Conservation (phyloP, 2,329 filamentous ascomycete genomes). For the Pseudogymnoascus destructans region DNA sequence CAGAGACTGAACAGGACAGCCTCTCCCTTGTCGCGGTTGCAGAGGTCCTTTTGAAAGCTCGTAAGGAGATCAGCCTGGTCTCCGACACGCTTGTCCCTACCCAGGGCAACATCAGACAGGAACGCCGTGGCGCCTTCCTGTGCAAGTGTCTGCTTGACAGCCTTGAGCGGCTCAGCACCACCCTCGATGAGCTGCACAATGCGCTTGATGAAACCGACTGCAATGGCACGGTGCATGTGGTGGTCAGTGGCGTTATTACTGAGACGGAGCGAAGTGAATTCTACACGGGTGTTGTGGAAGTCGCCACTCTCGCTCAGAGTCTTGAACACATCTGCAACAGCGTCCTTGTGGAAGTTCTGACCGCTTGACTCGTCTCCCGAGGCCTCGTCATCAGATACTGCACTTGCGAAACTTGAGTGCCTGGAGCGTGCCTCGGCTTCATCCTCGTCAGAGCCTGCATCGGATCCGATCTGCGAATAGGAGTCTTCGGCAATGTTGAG, state of each 20-base stretch:
- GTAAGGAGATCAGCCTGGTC: constrained; percentile 82
- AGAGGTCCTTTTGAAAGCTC: constrained; percentile 67
- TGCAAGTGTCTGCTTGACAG: constrained; percentile 48
- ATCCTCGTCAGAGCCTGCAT: constrained; percentile 26
- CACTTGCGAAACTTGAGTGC: constrained; percentile 59
- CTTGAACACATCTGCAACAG: constrained; percentile 75
- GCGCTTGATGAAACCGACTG: constrained; percentile 70
- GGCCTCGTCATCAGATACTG: constrained; percentile 49
- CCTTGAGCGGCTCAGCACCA: constrained; percentile 46
- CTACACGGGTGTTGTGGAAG: constrained; percentile 71
- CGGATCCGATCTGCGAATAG: constrained; percentile 51
- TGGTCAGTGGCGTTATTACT: constrained; percentile 80
- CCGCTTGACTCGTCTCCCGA: constrained; percentile 29
- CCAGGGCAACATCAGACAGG: constrained; percentile 45
- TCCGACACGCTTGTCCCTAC: constrained; percentile 47
- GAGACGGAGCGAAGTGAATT: constrained; percentile 87
- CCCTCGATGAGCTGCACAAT: constrained; percentile 56
- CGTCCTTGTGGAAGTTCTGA: constrained; percentile 71
- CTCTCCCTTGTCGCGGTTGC: constrained; percentile 49
- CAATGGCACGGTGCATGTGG: constrained; percentile 77
- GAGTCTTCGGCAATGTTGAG: constrained; percentile 37
- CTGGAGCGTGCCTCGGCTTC: constrained; percentile 37
- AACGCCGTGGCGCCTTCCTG: constrained; percentile 42
- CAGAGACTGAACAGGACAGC: constrained; percentile 61
- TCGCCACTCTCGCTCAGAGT: constrained; percentile 65